A percentile compares a stretch with the other conserved stretches of the same genome.
Conservation (phyloP, 2,329 filamentous ascomycete species). For the Ophiostoma ulmi region DNA sequence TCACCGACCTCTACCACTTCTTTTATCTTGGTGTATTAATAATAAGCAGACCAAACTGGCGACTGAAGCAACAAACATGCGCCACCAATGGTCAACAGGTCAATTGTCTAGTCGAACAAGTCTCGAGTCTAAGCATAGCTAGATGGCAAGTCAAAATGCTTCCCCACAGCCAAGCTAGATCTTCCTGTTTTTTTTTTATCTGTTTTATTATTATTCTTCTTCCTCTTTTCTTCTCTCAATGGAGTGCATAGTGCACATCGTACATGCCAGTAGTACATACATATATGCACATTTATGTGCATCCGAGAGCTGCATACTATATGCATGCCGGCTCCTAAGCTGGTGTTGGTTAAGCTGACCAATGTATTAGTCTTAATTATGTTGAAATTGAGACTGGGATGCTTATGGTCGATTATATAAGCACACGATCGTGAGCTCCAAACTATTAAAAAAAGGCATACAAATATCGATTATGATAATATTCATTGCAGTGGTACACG, state of each 20-base stretch:
- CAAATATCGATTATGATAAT: too few species aligned
- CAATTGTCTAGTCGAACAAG: neutral
- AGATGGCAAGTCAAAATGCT: neutral
- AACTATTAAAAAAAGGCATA: neutral
- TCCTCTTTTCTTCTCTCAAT: neutral
- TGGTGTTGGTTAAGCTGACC: neutral
- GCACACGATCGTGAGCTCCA: neutral
- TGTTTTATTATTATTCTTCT: too few species aligned
- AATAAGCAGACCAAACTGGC: neutral
- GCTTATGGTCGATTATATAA: neutral
- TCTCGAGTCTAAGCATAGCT: neutral
- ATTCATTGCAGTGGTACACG: neutral
- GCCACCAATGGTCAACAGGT: neutral
- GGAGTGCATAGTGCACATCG: slow-evolving; percentile 5
- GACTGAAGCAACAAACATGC: neutral
- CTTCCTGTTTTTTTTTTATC: neutral
- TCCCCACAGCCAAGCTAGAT: neutral
- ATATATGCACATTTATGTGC: slow-evolving; percentile 6
- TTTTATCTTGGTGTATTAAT: neutral
- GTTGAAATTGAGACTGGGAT: neutral
- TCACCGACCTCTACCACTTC: neutral
- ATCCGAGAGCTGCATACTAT: slow-evolving; percentile 7
- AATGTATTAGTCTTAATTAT: neutral
- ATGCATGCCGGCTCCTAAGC: slow-evolving; percentile 8
- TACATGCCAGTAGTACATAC: neutral